Conservation (phyloP, 2,329 filamentous ascomycete genomes). For the Exophiala dermatitidis region DNA sequence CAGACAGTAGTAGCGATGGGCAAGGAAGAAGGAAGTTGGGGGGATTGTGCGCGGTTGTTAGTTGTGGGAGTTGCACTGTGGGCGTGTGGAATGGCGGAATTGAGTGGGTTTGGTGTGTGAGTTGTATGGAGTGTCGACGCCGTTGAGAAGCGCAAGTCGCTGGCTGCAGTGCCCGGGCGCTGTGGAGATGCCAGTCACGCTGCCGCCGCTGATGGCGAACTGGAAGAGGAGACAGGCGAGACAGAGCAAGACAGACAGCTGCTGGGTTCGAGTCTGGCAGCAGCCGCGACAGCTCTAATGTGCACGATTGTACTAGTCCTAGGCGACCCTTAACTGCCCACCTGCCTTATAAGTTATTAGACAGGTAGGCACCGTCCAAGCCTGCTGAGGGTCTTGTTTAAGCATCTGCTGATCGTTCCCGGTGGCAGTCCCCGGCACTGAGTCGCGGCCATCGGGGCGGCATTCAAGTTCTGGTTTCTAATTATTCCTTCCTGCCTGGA, state of each 20-base stretch:
- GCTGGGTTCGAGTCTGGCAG: no score
- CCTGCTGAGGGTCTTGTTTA: no score
- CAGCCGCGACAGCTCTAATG: no score
- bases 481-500: background rate
- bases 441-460: background rate
- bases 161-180: background rate
- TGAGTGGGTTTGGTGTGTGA: background rate
- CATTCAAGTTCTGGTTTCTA: background rate
- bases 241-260: no score
- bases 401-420: constrained; percentile 16
- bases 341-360: no score
- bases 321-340: no score
- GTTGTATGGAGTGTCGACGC: background rate
- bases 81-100: background rate
- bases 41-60: background rate
- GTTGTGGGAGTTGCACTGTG: background rate
- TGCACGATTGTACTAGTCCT: no score
- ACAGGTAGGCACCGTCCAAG: no score
- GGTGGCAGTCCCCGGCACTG: constrained; percentile 3
- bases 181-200: background rate
- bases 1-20: background rate
- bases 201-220: no score
- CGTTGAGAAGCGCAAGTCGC: no score
- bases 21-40: background rate
- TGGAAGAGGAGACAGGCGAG: no score